These are phyloP conservation scores for Cyamopsis tetragonoloba DNA, from an alignment of 306 rosid genomes.

Conservation along the genomic window DNA sequence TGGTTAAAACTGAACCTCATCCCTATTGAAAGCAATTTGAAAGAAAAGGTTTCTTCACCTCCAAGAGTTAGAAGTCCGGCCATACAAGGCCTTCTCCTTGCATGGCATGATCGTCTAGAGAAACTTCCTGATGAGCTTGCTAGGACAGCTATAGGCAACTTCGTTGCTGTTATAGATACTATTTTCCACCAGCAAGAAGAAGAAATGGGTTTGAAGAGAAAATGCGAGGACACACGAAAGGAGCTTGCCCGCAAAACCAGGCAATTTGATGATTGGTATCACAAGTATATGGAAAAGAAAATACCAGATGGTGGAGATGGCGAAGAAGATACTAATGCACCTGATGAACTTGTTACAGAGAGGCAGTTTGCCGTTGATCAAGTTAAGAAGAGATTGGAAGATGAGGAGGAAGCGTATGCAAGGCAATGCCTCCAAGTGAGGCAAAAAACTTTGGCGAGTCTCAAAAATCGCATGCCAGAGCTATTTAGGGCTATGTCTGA, in stretches of 20 bases:
- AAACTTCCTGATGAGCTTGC: constrained; percentile 80
- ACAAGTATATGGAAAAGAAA: constrained; percentile 56
- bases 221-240: constrained; percentile 70
- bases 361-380: constrained; percentile 52
- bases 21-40: constrained; percentile 87
- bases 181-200: constrained; percentile 60
- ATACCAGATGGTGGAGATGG: constrained; percentile 46
- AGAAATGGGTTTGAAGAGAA: constrained; percentile 57
- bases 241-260: constrained; percentile 66
- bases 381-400: constrained; percentile 64
- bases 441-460: constrained; percentile 68
- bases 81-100: constrained; percentile 54
- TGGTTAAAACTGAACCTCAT: constrained; percentile 83
- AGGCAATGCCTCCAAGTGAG: constrained; percentile 69
- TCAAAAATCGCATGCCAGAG: constrained; percentile 69
- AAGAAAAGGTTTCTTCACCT: constrained; percentile 92
- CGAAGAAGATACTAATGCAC: constrained; percentile 35
- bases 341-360: constrained; percentile 46
- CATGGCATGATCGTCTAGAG: constrained; percentile 80
- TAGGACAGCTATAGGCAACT: constrained; percentile 57
- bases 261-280: constrained; percentile 77
- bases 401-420: constrained; percentile 53
- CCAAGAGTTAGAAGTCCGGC: constrained; percentile 69
- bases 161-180: constrained; percentile 57
- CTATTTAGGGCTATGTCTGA: constrained; percentile 67